Evolutionary conservation across 2,329 filamentous ascomycete genomes (phyloP).

Genomic region (Lecanicillium sp.): DNA sequence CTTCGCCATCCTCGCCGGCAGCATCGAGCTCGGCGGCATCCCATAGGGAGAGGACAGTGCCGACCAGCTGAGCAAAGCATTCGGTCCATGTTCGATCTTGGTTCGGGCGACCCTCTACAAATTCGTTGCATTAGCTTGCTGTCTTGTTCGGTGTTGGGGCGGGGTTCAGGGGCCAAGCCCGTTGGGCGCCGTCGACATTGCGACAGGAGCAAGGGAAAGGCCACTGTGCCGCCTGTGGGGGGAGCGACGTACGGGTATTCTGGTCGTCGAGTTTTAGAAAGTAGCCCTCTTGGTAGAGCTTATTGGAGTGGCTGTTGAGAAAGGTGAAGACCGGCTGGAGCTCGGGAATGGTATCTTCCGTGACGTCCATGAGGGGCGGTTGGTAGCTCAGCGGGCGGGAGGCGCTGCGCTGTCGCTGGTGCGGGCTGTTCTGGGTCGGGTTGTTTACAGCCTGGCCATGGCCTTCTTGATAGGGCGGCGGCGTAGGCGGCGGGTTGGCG

Average conservation of each 20-base stretch:
- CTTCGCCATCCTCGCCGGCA: slow-evolving; percentile 76
- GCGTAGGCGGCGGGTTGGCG: slow-evolving; percentile 29
- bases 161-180: neutral
- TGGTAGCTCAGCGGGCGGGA: slow-evolving; percentile 78
- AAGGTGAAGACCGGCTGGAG: slow-evolving; percentile 90
- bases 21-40: slow-evolving; percentile 87
- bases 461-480: slow-evolving; percentile 33
- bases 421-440: slow-evolving; percentile 33
- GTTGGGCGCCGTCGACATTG: neutral
- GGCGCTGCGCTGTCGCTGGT: slow-evolving; percentile 36
- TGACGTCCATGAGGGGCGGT: slow-evolving; percentile 78
- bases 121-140: slow-evolving; percentile 15
- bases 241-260: slow-evolving; percentile 65
- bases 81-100: slow-evolving; percentile 86
- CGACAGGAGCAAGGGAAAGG: slow-evolving; percentile 7
- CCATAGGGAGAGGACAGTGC: slow-evolving; percentile 92
- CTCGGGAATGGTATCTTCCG: slow-evolving; percentile 81
- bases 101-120: slow-evolving; percentile 75
- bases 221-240: neutral
- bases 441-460: slow-evolving; percentile 30
- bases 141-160: neutral
- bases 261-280: slow-evolving; percentile 95
- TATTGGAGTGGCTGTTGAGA: slow-evolving; percentile 91
- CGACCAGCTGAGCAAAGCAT: slow-evolving; percentile 93
- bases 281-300: slow-evolving; percentile 96